phyloP scores from a whole-genome alignment of 441 rosid species.

The Brassica hybrid region DNA sequence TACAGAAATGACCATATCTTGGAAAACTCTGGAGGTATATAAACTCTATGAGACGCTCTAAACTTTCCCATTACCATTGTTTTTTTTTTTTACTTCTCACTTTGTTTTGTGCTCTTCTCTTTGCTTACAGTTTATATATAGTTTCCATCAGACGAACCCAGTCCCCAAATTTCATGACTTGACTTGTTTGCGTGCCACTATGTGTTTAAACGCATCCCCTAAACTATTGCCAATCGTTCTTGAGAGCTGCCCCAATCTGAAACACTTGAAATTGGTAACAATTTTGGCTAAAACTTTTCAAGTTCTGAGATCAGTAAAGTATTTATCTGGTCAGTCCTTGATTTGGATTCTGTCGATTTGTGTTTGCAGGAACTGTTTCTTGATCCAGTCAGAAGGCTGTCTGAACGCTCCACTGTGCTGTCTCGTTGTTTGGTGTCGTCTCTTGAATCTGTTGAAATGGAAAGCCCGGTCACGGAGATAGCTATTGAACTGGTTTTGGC shows the following conservation, averaged over 20 bases:
- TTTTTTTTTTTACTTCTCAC: not conserved
- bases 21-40: slow-evolving; percentile 15
- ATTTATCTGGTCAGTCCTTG: not conserved
- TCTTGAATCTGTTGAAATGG: slow-evolving; percentile 28
- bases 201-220: not conserved
- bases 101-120: slow-evolving; percentile 1
- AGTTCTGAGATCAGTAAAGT: not conserved
- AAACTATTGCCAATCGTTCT: slow-evolving; percentile 4
- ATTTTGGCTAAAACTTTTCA: not conserved
- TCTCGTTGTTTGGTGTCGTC: slow-evolving; percentile 26
- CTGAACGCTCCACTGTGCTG: not conserved
- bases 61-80: not conserved
- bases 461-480: slow-evolving; percentile 7
- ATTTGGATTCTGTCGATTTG: not conserved
- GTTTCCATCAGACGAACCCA: not conserved
- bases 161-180: slow-evolving; percentile 13
- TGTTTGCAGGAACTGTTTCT: slow-evolving; percentile 1
- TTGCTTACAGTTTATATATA: not conserved
- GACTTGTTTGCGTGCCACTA: slow-evolving; percentile 9
- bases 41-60: not conserved
- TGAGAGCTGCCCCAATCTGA: slow-evolving; percentile 12
- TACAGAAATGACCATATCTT: slow-evolving; percentile 20
- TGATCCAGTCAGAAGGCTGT: not conserved
- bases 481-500: slow-evolving; percentile 2
- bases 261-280: slow-evolving; percentile 2